These are phyloP conservation scores for Boletus reticulatus DNA, from an alignment of 768 basidiomycete genomes.

Conservation along the genomic window DNA sequence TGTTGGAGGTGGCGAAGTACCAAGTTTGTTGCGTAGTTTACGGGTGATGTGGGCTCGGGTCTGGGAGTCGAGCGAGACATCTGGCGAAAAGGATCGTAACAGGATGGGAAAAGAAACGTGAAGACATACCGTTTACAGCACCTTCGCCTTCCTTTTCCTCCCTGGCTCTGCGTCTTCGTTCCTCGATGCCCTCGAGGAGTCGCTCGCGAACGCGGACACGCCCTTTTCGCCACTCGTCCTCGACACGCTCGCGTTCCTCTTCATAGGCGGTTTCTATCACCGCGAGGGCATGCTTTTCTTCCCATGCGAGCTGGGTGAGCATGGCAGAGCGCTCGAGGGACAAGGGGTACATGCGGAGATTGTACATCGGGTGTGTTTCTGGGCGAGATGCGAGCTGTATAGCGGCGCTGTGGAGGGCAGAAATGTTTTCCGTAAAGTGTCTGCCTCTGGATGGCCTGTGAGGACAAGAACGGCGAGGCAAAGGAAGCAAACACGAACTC, in stretches of 20 bases:
- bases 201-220: slow-evolving; percentile 74
- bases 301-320: slow-evolving; percentile 60
- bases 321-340: slow-evolving; percentile 76
- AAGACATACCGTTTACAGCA: slow-evolving; percentile 57
- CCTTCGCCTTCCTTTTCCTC: slow-evolving; percentile 91
- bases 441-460: slow-evolving; percentile 43
- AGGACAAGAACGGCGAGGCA: slow-evolving; percentile 10
- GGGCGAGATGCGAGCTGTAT: slow-evolving; percentile 68
- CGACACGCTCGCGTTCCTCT: slow-evolving; percentile 75
- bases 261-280: slow-evolving; percentile 69
- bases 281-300: slow-evolving; percentile 68
- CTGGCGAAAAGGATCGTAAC: slow-evolving; percentile 36
- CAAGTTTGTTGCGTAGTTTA: slow-evolving; percentile 79
- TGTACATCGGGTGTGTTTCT: slow-evolving; percentile 61
- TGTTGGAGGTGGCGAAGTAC: slow-evolving; percentile 76
- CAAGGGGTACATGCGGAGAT: slow-evolving; percentile 68
- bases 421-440: slow-evolving; percentile 61
- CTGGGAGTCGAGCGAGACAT: slow-evolving; percentile 72
- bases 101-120: not conserved
- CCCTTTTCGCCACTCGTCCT: slow-evolving; percentile 79
- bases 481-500: slow-evolving; percentile 48
- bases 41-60: slow-evolving; percentile 79
- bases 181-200: slow-evolving; percentile 81
- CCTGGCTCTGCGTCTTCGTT: slow-evolving; percentile 70
- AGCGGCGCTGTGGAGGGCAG: slow-evolving; percentile 55